These are phyloP conservation scores for Zymoseptoria passerinii DNA, from an alignment of 2,329 filamentous ascomycete genomes.

Conservation along the genomic window DNA sequence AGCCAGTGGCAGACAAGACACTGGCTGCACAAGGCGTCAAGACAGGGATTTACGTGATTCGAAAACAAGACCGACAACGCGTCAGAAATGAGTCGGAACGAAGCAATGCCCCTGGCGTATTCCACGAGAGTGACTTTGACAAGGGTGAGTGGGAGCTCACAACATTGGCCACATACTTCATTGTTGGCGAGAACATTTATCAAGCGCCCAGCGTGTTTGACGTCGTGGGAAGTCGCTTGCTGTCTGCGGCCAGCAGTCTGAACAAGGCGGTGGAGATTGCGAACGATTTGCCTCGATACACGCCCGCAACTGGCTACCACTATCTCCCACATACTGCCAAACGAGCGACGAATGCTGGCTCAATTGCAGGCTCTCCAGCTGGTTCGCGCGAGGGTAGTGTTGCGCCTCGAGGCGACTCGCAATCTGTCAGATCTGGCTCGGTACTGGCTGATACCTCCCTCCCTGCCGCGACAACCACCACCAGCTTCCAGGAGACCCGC, in stretches of 20 bases:
- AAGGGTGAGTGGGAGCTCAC: conserved; percentile 44
- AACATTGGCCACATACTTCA: conserved; percentile 51
- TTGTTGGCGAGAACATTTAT: conserved; percentile 52
- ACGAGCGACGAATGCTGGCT: conserved; percentile 23
- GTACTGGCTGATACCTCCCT: conserved; percentile 18
- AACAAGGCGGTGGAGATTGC: conserved; percentile 48
- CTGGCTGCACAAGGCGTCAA: conserved; percentile 22
- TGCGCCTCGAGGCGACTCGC: conserved; percentile 20
- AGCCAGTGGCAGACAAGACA: conserved; percentile 38
- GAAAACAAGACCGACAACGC: conserved; percentile 48
- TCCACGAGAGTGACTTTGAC: conserved; percentile 31
- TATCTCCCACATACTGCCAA: conserved; percentile 42
- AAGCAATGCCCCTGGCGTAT: conserved; percentile 30
- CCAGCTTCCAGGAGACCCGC: conserved; percentile 15
- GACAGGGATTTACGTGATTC: conserved; percentile 51
- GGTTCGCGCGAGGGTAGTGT: conserved; percentile 40
- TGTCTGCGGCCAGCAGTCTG: conserved; percentile 49
- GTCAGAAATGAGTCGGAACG: conserved; percentile 31
- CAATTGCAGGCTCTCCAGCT: conserved; percentile 30
- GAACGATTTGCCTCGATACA: conserved; percentile 48
- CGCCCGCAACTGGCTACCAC: conserved; percentile 51
- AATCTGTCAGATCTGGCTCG: conserved; percentile 25
- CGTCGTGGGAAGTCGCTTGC: conserved; percentile 45
- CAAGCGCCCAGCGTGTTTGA: conserved; percentile 55
- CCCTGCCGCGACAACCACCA: conserved; percentile 7